Percentiles rank a stretch among this genome's conserved stretches.
phyloP scores from a whole-genome alignment of 768 basidiomycete species.

The Sporobolomyces pararoseus region DNA sequence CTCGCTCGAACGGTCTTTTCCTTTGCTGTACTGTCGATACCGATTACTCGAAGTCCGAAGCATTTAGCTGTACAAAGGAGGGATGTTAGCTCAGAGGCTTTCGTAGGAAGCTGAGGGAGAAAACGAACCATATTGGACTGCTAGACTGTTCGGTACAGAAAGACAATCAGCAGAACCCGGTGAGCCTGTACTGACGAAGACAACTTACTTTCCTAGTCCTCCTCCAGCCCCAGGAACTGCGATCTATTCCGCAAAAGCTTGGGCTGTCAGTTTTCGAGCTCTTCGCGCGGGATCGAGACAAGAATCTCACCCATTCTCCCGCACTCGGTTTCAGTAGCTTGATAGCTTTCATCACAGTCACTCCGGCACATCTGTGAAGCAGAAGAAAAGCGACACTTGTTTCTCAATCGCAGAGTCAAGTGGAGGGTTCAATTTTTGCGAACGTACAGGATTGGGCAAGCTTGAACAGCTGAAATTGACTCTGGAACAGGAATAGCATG shows the following conservation, averaged over 20 bases:
- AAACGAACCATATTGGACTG: neutral
- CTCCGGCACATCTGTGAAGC: slow-evolving; percentile 4
- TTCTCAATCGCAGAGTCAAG: too few relatives aligned
- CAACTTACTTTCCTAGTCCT: slow-evolving; percentile 6
- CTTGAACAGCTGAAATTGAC: neutral
- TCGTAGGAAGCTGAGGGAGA: neutral
- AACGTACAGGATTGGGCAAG: slow-evolving; percentile 7
- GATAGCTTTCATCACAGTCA: slow-evolving; percentile 6
- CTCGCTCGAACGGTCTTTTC: slow-evolving; percentile 10
- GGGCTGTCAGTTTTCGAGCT: neutral
- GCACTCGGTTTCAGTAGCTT: neutral
- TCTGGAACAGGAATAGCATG: slow-evolving; percentile 5
- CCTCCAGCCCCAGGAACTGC: slow-evolving; percentile 8
- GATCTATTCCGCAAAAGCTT: neutral
- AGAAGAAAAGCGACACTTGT: too few relatives aligned
- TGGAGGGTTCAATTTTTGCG: too few relatives aligned
- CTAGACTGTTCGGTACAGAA: neutral
- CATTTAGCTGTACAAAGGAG: slow-evolving; percentile 1
- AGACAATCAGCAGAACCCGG: neutral
- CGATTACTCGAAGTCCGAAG: slow-evolving; percentile 37
- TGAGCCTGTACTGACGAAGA: too few relatives aligned
- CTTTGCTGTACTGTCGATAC: slow-evolving; percentile 35
- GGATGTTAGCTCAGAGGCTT: neutral
- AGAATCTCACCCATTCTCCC: neutral
- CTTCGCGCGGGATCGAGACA: neutral